Conservation (phyloP, 805 yeast genomes). For the Candida silvicultrix region DNA sequence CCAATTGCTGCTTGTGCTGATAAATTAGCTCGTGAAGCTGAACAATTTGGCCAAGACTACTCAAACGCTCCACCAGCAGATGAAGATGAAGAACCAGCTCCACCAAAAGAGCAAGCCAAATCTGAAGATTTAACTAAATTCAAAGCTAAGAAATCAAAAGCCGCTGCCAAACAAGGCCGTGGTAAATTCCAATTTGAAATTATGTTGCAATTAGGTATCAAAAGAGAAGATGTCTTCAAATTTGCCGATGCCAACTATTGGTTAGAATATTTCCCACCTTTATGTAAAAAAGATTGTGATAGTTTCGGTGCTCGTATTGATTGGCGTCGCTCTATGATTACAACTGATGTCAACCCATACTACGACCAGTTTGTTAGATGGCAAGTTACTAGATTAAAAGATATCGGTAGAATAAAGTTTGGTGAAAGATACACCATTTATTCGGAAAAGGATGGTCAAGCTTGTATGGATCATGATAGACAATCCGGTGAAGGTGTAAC, state of each 20-base stretch:
- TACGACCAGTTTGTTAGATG: conserved; percentile 93
- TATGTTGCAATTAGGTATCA: conserved; percentile 89
- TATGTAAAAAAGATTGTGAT: conserved; percentile 74
- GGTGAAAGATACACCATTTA: conserved; percentile 98
- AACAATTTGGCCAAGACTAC: conserved; percentile 81
- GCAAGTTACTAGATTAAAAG: conserved; percentile 89
- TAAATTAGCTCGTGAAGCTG: conserved; percentile 87
- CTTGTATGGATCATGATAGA: conserved; percentile 99
- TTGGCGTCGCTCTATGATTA: conserved; percentile 95
- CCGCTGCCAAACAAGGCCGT: conserved; percentile 88
- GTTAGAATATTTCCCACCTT: conserved; percentile 88
- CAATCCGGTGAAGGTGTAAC: conserved; percentile 93
- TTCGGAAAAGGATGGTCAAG: conserved; percentile 97
- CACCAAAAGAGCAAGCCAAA: conserved; percentile 28
- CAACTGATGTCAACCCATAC: conserved; percentile 93
- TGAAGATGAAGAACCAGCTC: conserved; percentile 43
- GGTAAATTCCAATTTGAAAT: conserved; percentile 94
- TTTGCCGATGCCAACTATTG: conserved; percentile 92
- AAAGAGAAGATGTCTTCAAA: conserved; percentile 73
- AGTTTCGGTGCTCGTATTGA: conserved; percentile 89
- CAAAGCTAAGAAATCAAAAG: conserved; percentile 89
- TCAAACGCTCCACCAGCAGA: conserved; percentile 58
- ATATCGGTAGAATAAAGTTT: conserved; percentile 85
- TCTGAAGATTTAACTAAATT: conserved; percentile 85
- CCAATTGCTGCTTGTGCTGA: conserved; percentile 96